Evolutionary conservation across 2,329 filamentous ascomycete genomes (phyloP).

Genomic region (Lecanicillium sp.): DNA sequence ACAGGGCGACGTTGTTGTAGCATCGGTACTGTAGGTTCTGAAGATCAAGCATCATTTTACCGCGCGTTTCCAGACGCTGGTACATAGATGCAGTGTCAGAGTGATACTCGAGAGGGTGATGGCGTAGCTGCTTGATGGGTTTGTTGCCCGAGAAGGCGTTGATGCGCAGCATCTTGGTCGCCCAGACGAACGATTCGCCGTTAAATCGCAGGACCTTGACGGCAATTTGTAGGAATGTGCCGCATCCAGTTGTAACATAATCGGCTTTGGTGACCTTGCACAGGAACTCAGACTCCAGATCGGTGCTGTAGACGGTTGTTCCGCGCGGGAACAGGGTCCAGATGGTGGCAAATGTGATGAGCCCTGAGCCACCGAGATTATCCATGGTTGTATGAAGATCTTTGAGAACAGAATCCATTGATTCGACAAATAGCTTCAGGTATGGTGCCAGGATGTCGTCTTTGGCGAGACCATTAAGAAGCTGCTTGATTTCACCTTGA

Average conservation of each 20-base stretch:
- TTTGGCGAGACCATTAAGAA: constrained; percentile 23
- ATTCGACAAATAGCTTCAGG: constrained; percentile 33
- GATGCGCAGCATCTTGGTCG: constrained; percentile 26
- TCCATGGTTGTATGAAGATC: constrained; percentile 31
- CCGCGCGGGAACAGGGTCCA: constrained; percentile 40
- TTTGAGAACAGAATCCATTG: constrained; percentile 39
- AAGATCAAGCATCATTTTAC: constrained; percentile 34
- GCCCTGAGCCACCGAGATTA: constrained; percentile 29
- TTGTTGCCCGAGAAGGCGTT: constrained; percentile 32
- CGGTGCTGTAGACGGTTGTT: constrained; percentile 33
- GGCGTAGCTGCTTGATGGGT: constrained; percentile 33
- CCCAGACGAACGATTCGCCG: constrained; percentile 37
- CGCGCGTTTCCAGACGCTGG: constrained; percentile 27
- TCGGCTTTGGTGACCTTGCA: constrained; percentile 31
- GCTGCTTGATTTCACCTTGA: constrained; percentile 34
- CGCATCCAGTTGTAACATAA: constrained; percentile 20
- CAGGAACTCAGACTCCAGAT: constrained; percentile 35
- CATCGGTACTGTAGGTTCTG: constrained; percentile 36
- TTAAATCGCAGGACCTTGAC: constrained; percentile 34
- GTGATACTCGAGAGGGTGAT: constrained; percentile 33
- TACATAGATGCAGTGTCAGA: constrained; percentile 24
- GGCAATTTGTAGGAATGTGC: constrained; percentile 22
- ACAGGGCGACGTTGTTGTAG: constrained; percentile 36
- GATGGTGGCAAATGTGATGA: constrained; percentile 36
- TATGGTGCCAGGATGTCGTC: constrained; percentile 29